Percentiles rank a stretch among this genome's conserved stretches.
These are phyloP conservation scores for Entomortierella beljakovae DNA, from an alignment of 192 early-diverging fungal species.

Conservation along the genomic window DNA sequence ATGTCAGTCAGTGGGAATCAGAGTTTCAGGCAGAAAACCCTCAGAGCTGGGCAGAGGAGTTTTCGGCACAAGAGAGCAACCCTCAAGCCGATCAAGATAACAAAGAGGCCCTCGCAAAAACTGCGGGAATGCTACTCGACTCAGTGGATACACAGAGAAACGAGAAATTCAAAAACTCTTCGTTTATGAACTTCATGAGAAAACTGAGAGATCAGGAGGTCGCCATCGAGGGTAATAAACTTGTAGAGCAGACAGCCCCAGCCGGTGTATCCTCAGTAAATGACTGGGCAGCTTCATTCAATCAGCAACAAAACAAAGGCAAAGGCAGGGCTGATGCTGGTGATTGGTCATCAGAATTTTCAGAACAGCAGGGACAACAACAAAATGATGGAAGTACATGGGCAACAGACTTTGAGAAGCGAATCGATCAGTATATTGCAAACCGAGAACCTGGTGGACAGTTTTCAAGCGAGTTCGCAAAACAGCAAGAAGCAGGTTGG, in stretches of 20 bases:
- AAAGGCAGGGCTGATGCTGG: constrained; percentile 37
- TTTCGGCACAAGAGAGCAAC: constrained; percentile 59
- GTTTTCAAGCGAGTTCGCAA: constrained; percentile 68
- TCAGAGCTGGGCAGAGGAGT: constrained; percentile 66
- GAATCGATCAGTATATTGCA: constrained; percentile 62
- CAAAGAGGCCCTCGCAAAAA: constrained; percentile 80
- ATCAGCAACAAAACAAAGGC: constrained; percentile 35
- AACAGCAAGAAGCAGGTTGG: constrained; percentile 66
- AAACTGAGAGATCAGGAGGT: constrained; percentile 90
- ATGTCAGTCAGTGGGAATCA: constrained; percentile 68
- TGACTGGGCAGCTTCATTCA: constrained; percentile 51
- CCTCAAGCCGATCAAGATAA: constrained; percentile 47
- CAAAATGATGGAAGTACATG: constrained; percentile 65
- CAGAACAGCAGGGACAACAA: constrained; percentile 29
- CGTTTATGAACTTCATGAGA: constrained; percentile 95
- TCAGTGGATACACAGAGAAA: constrained; percentile 80
- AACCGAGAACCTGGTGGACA: constrained; percentile 63
- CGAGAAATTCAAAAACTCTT: constrained; percentile 93
- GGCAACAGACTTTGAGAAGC: constrained; percentile 77
- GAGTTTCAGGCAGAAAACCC: constrained; percentile 68
- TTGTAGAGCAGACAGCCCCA: constrained; percentile 70
- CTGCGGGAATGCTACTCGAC: constrained; percentile 85
- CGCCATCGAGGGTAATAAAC: constrained; percentile 88
- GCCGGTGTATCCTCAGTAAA: constrained; percentile 5
- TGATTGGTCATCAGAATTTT: constrained; percentile 49